These are phyloP conservation scores for Zygosaccharomyces pseudobailii DNA, from an alignment of 1,139 yeast species.

Conservation along the genomic window DNA sequence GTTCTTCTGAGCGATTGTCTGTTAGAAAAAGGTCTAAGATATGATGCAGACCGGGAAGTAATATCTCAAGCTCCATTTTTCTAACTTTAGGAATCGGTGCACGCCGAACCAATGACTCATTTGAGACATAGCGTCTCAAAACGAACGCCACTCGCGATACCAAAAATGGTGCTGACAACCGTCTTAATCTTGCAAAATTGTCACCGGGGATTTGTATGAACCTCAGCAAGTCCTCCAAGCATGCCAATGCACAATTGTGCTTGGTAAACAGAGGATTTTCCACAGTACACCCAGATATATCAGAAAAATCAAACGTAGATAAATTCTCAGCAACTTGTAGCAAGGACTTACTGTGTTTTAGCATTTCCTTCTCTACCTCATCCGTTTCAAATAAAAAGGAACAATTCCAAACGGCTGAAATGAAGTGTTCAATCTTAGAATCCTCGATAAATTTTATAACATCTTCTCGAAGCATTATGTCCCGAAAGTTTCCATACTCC, in stretches of 20 bases:
- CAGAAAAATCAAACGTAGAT: constrained; percentile 35
- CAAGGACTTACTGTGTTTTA: constrained; percentile 31
- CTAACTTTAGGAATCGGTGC: constrained; percentile 54
- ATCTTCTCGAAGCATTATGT: constrained; percentile 41
- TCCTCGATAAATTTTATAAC: constrained; percentile 28
- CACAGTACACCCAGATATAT: constrained; percentile 48
- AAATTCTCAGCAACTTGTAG: constrained; percentile 32
- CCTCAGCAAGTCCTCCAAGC: constrained; percentile 45
- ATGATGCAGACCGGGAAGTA: constrained; percentile 35
- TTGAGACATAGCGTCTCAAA: constrained; percentile 48
- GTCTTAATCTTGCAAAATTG: constrained; percentile 17
- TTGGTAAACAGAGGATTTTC: constrained; percentile 38
- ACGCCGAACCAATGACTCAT: constrained; percentile 45
- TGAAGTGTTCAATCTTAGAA: constrained; percentile 40
- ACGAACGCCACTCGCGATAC: constrained; percentile 48
- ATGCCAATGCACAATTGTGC: constrained; percentile 40
- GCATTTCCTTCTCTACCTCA: constrained; percentile 40
- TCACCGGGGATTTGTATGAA: constrained; percentile 27
- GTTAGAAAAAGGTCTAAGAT: constrained; percentile 24
- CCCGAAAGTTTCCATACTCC: constrained; percentile 44
- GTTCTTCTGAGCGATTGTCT: constrained; percentile 7
- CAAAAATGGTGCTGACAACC: constrained; percentile 38
- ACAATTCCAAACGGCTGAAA: constrained; percentile 43
- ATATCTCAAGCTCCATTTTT: constrained; percentile 41
- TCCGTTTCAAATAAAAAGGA: constrained; percentile 51